Evolutionary conservation across 2,329 filamentous ascomycete species (phyloP), one percentile per base, ranked within the genome.

Genomic region (Tolypocladium ophioglossoides): DNA sequence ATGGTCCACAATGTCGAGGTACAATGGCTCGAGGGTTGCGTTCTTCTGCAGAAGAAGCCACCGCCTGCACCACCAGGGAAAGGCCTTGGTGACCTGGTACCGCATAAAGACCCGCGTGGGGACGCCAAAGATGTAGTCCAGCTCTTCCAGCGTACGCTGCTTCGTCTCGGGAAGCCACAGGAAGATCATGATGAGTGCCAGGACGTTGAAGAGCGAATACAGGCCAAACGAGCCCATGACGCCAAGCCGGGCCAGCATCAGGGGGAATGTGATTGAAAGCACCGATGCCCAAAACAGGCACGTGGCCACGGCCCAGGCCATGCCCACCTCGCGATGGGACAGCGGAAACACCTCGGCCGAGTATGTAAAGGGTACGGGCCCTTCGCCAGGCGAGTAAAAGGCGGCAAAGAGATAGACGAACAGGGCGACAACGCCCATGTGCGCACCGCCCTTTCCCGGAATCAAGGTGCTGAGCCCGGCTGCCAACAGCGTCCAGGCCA

Each of bases 281-380:
- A 87, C 77, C 0, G 78, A 74, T 0, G 80, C 80, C 76, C 77
- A 82, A 62, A 77, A 77, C 9, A 85, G 72, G 57, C 82, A 85
- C 0, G 82, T 86, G 1, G 84, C 82, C 10, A 87, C 84, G 9
- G 83, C 80, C 68, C 79, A 87, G 0, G 78, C 78, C 85, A 89
- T 88, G 54, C 85, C 85, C 27, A 87, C 76, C 63, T 88, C 85
- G 62, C 85, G 78, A 64, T 88, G 84, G 1, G 82, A 85, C 0
- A 87, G 76, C 0, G 85, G 85, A 64, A 85, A 88, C 2, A 87
- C 82, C 65, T 88, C 85, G 44, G 85, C 83, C 6, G 77, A 79
- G 68, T 87, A 87, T 0, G 82, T 80, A 63, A 84, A 87, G 0
- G 84, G 84, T 9, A 87, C 84, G 5, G 80, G 80, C 0, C 83